phyloP scores from a whole-genome alignment of 495 filamentous ascomycete species.

The Hapsidospora chrysogenum region DNA sequence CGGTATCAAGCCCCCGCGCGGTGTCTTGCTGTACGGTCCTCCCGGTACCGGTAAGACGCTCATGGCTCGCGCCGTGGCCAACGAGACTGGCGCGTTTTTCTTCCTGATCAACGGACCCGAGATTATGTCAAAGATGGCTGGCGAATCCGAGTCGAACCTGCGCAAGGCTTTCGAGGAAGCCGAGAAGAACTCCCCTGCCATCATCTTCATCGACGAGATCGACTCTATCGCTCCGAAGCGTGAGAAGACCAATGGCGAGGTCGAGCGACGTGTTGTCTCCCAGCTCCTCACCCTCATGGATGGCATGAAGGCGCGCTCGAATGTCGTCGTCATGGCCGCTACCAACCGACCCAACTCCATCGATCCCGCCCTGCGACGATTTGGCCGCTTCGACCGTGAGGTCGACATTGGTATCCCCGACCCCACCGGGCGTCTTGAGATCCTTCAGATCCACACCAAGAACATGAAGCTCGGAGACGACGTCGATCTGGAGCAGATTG shows the following conservation, averaged over 20 bases:
- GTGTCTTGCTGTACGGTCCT: conserved; percentile 94
- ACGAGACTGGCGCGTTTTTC: conserved; percentile 98
- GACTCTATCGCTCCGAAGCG: conserved; percentile 98
- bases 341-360: conserved; percentile 97
- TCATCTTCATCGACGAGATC: conserved; percentile 99
- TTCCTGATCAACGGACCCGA: conserved; percentile 98
- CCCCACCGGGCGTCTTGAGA: conserved; percentile 96
- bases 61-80: conserved; percentile 96
- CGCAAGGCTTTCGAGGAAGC: conserved; percentile 97
- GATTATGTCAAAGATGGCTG: conserved; percentile 99
- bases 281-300: conserved; percentile 98
- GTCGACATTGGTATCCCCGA: conserved; percentile 97
- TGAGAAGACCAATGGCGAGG: conserved; percentile 99
- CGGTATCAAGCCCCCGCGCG: conserved; percentile 97
- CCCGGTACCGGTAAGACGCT: conserved; percentile 98
- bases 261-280: conserved; percentile 95
- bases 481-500: conserved; percentile 92
- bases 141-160: conserved; percentile 94
- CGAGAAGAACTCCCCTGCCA: conserved; percentile 97
- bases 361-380: conserved; percentile 90
- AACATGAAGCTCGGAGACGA: conserved; percentile 99
- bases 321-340: conserved; percentile 96
- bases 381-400: conserved; percentile 96
- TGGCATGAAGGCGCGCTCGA: conserved; percentile 97
- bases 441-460: conserved; percentile 98